Conservation (phyloP, 2,329 filamentous ascomycete species). For the Diaporthe capsici region DNA sequence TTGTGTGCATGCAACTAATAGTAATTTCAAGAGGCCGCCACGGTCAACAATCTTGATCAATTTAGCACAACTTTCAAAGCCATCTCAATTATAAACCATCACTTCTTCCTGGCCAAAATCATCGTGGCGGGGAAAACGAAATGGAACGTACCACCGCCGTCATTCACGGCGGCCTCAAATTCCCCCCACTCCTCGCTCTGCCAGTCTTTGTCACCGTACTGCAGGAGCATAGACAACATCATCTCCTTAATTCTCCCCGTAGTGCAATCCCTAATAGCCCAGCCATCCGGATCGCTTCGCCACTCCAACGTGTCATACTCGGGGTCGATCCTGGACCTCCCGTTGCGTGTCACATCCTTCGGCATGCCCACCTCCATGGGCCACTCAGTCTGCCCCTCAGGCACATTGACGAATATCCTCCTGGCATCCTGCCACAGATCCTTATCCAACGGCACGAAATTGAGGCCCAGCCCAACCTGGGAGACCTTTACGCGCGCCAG, state of each 20-base stretch:
- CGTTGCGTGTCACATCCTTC: no score
- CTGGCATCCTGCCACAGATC: neutral
- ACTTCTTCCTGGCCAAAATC: conserved; percentile 7
- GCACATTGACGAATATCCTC: conserved; percentile 22
- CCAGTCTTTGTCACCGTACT: conserved; percentile 18
- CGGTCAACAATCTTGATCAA: no score
- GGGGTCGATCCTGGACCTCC: neutral
- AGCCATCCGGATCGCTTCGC: conserved; percentile 1
- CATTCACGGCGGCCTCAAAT: neutral
- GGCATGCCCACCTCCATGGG: neutral
- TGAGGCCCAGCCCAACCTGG: neutral
- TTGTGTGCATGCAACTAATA: neutral
- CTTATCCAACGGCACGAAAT: conserved; percentile 7
- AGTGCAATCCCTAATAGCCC: neutral
- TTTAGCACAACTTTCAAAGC: no score
- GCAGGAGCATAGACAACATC: neutral
- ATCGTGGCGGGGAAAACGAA: neutral
- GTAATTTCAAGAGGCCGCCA: no score
- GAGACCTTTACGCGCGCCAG: neutral
- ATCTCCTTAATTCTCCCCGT: neutral
- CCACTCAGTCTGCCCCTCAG: conserved; percentile 8
- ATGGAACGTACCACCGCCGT: neutral
- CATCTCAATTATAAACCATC: neutral
- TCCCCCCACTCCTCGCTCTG: conserved; percentile 3
- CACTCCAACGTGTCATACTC: neutral